These are phyloP conservation scores for Solanum megistacrolobum DNA, from an alignment of 257 asterid genomes.

Conservation along the genomic window DNA sequence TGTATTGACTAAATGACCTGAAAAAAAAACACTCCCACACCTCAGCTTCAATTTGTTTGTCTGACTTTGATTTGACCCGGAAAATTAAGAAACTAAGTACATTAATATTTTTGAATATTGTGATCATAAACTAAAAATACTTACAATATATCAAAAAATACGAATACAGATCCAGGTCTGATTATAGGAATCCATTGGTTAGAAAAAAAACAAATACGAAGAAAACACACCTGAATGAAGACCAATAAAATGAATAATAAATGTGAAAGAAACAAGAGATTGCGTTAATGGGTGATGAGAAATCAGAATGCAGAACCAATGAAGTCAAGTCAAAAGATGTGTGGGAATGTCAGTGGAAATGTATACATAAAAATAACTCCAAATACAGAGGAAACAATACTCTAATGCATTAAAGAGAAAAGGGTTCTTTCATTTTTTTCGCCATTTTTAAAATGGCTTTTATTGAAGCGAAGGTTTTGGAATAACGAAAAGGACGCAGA, in stretches of 20 bases:
- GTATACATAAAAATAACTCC: neutral
- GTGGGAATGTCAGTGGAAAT: constrained; percentile 8
- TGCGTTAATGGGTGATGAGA: constrained; percentile 8
- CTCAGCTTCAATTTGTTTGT: neutral
- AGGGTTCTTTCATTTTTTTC: neutral
- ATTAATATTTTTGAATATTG: no score
- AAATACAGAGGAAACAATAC: neutral
- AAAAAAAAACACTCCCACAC: neutral
- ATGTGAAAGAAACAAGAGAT: neutral
- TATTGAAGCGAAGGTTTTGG: neutral
- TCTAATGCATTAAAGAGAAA: neutral
- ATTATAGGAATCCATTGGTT: neutral
- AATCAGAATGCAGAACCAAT: neutral
- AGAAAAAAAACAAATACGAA: neutral
- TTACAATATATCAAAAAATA: neutral
- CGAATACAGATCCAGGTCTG: neutral
- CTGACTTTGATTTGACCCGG: neutral
- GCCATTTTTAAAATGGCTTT: neutral
- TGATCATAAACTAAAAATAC: neutral
- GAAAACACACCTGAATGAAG: neutral
- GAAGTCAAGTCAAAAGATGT: constrained; percentile 17
- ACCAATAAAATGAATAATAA: neutral
- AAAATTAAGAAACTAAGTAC: neutral
- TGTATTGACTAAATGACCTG: neutral
- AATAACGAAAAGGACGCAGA: neutral